Evolutionary conservation across 768 basidiomycete genomes (phyloP).

Genomic region (Trametes villosa): DNA sequence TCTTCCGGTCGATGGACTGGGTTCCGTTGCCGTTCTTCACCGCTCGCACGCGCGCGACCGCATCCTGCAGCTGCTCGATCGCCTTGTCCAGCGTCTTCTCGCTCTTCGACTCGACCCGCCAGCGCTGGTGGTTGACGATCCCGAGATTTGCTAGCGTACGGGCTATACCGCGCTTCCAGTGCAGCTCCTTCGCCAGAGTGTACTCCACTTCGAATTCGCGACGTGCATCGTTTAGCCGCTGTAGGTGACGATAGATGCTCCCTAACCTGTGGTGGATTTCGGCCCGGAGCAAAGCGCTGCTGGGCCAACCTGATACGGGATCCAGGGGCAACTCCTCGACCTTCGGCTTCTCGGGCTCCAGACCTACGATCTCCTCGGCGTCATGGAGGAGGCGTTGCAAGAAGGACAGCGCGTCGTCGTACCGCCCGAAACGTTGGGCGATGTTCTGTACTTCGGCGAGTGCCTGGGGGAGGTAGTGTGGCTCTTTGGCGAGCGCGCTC

Average conservation of each 20-base stretch:
- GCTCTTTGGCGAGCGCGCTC: background rate
- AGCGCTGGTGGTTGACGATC: background rate
- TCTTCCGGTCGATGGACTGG: background rate
- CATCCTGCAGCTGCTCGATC: background rate
- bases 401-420: background rate
- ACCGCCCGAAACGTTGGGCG: background rate
- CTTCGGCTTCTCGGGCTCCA: background rate
- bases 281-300: background rate
- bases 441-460: background rate
- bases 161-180: background rate
- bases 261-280: background rate
- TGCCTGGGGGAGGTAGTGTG: too few relatives aligned
- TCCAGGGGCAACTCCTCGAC: too few relatives aligned
- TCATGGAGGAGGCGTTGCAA: background rate
- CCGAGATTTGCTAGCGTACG: background rate
- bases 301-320: too few relatives aligned
- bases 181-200: background rate
- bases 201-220: background rate
- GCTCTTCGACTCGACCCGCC: background rate
- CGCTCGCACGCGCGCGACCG: background rate
- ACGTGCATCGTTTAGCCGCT: background rate
- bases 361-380: too few relatives aligned
- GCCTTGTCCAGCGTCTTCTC: background rate
- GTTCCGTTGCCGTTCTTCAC: background rate
- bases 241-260: background rate